phyloP scores from a whole-genome alignment of 768 basidiomycete genomes.

The Clathrus columnatus region DNA sequence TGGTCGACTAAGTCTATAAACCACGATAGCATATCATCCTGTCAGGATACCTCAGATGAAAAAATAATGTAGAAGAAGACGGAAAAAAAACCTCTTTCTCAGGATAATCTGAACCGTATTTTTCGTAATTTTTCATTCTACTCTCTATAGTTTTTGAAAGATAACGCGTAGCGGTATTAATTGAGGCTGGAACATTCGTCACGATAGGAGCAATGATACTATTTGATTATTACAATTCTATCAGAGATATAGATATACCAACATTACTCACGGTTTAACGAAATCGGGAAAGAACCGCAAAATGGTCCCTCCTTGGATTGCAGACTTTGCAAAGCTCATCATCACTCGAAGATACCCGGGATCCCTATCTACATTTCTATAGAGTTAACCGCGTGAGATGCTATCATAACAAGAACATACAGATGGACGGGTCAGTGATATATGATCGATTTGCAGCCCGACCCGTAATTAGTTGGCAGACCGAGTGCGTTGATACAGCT shows the following conservation, averaged over 20 bases:
- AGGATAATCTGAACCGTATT: slow-evolving; percentile 26
- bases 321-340: slow-evolving; percentile 27
- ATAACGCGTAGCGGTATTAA: slow-evolving; percentile 10
- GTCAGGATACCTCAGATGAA: not conserved
- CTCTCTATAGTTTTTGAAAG: slow-evolving; percentile 22
- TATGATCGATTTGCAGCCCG: slow-evolving; percentile 35
- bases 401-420: slow-evolving; percentile 18
- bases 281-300: slow-evolving; percentile 33
- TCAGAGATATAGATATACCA: slow-evolving; percentile 12
- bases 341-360: slow-evolving; percentile 32
- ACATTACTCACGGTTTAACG: slow-evolving; percentile 34
- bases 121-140: slow-evolving; percentile 23
- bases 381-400: slow-evolving; percentile 8
- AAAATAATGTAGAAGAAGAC: not conserved
- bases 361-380: slow-evolving; percentile 28
- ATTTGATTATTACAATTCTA: slow-evolving; percentile 6
- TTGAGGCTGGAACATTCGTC: slow-evolving; percentile 14
- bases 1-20: slow-evolving; percentile 25
- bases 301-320: slow-evolving; percentile 23
- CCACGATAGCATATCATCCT: slow-evolving; percentile 36
- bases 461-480: slow-evolving; percentile 27
- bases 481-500: not conserved
- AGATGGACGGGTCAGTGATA: slow-evolving; percentile 39
- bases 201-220: slow-evolving; percentile 17
- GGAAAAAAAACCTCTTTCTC: slow-evolving; percentile 25